Evolutionary conservation across 192 early-diverging fungal species (phyloP), one percentile per base, ranked within the genome.

Genomic region (Coemansia sp.): DNA sequence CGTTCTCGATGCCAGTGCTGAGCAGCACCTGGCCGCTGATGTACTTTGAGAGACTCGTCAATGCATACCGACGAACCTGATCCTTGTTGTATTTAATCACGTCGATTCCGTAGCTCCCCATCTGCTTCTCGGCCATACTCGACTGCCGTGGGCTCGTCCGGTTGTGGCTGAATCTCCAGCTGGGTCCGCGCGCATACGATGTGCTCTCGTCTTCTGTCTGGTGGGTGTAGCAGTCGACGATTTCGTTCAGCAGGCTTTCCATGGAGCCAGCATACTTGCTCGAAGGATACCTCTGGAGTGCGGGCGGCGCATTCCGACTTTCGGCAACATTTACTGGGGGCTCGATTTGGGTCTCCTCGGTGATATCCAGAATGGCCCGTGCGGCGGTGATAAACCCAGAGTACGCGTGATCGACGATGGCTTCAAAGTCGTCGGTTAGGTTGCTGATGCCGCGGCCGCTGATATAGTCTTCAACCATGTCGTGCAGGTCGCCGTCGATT

Each of bases 1-100:
- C 76, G 56, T 79, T 79, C 38, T 79, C 76, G 6, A 79, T 59
- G 1, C 76, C 76, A 5, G 76, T 79, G 59, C 76, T 72, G 31
- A 79, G 35, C 33, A 79, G 50, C 23, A 72, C 65, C 66, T 79
- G 76, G 45, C 66, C 64, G n/a, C 58, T 62, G 11, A 79, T 62
- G 50, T 71, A 64, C 47, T 79, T 79, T 49, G 63, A 56, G n/a
- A 79, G 19, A 0, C 65, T 60, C 3, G 69, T 79, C 5, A 50
- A 33, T 4, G 76, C 76, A 40, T 72, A 79, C 31, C 58, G 35
- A 1, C 54, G 58, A 65, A 79, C 38, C 48, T 79, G 65, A 49
- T 79, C 76, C 44, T 72, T 69, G 62, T 65, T 79, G 58, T 79
- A 79, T 45, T 79, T 79, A 22, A 79, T 66, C 4, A 62, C 32